Base-by-base conservation (phyloP, 73 alveolate species). In the Breviolum minutum region DNA sequence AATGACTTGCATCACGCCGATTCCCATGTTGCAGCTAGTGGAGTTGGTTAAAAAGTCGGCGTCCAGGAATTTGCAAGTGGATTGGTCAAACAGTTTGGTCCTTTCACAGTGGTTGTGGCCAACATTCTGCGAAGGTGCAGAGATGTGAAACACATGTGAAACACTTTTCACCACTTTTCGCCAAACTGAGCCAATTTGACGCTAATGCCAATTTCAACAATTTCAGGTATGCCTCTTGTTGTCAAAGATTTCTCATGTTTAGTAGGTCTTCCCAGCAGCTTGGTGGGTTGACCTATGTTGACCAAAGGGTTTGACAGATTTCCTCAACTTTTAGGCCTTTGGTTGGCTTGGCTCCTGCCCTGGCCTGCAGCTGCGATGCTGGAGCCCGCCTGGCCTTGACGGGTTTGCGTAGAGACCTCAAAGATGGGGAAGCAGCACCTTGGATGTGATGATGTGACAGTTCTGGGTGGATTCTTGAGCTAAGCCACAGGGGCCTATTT, bases 71-170 rank as follows among this genome's bases (percentile, higher is more conserved):
- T 92, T 22, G 79, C 69, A 3, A 11, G 29, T 10, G 60, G 66
- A 17, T 22, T 92, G 63, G 90, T 74, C n/a, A 79, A 74, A 74
- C 81, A 92, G 20, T 74, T 54, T n/a, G 98, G 98, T 2, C n/a
- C 98, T 22, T 92, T 92, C 68, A 48, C 61, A 6, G 98, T 92
- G 40, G 90, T 92, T 63, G 98, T 92, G 19, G 98, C 98, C 12
- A 92, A 92, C 66, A 92, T 92, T 80, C 54, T 92, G 68, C 89
- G 98, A 22, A 92, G 98, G 98, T 84, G 27, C 14, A 9, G 86
- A 9, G 86, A 27, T 77, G 81, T 8, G 86, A 17, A 77, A 63
- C 32, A 62, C 26, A 0, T 77, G 6, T 27, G 14, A 22, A 77
- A 6, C n/a, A 1, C 40, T 7, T 71, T 16, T 7, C 24, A 73